These are phyloP conservation scores for Calonectria fujianensis DNA, from an alignment of 2,329 filamentous ascomycete genomes.

Conservation along the genomic window DNA sequence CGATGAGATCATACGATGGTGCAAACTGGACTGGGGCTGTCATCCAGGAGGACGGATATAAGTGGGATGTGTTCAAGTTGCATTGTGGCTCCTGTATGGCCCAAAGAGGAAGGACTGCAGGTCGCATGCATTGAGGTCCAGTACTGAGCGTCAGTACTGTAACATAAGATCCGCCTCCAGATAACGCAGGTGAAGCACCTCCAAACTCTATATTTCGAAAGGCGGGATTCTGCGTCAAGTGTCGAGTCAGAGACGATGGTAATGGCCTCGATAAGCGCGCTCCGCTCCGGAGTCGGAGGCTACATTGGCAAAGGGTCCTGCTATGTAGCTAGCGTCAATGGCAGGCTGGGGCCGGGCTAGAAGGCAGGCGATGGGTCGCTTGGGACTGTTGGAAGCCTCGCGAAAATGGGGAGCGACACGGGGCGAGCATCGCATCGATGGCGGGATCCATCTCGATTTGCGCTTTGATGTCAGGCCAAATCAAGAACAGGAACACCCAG, in stretches of 20 bases:
- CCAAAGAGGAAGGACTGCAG: conserved; percentile 31
- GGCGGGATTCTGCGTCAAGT: conserved; percentile 10
- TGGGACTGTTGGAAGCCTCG: not conserved
- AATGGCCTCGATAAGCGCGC: conserved; percentile 33
- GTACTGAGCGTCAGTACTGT: conserved; percentile 11
- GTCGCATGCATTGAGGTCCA: conserved; percentile 10
- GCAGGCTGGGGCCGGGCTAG: conserved; percentile 10
- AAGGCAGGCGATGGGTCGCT: not conserved
- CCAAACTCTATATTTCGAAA: conserved; percentile 17
- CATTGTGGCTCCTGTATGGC: conserved; percentile 23
- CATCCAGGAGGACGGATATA: conserved; percentile 23
- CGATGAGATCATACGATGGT: conserved; percentile 16
- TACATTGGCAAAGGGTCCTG: not conserved
- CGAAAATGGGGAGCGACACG: conserved; percentile 4
- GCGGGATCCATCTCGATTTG: conserved; percentile 17
- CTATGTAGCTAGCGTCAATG: conserved; percentile 18
- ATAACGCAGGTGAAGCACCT: conserved; percentile 25
- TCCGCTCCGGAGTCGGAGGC: conserved; percentile 38
- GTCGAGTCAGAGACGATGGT: conserved; percentile 22
- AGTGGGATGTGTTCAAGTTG: conserved; percentile 26
- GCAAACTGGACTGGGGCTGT: not conserved
- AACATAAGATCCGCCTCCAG: conserved; percentile 23
- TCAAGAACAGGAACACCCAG: conserved; percentile 12
- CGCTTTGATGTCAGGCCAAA: conserved; percentile 2
- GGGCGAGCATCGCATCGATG: conserved; percentile 11